Base-by-base conservation (phyloP, 495 filamentous ascomycete genomes). In the Cercophora samala region DNA sequence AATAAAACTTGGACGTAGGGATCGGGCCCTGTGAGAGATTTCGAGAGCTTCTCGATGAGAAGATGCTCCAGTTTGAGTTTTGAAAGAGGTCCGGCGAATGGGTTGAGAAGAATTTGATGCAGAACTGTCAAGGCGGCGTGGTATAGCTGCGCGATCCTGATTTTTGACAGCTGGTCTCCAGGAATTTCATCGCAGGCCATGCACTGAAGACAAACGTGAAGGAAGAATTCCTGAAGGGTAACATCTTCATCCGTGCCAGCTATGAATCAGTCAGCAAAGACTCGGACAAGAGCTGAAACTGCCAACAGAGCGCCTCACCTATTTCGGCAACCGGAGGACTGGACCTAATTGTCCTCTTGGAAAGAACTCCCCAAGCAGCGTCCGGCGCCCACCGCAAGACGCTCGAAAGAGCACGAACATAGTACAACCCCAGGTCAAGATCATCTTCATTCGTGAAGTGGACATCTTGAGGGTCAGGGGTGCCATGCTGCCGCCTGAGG, bases 401-500 rank as follows among this genome's bases (percentile, higher is more conserved):
- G 68, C 91, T 91, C 18, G 88, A 89, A 0, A 95, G 76, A 2
- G 89, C 90, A 68, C 87, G 87, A 18, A 97, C 75, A 70, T 95
- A 89, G 74, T 97, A 96, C 15, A 89, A 79, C 66, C 86, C 91
- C 63, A 93, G 82, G 66, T 89, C 89, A 54, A 92, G 82, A 70
- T 95, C 91, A 69, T 92, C 88, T 32, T 85, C 81, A 52, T 74
- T 74, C 4, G 71, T 67, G 66, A 79, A 80, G 9, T 58, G 67
- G 21, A 62, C 21, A 9, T 59, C 29, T 26, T 63, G 51, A 25
- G 65, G 32, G 18, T 64, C 62, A 23, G 60, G 9, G 18, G 62
- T 5, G 21, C n/a, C 26, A 19, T 54, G 62, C 24, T 74, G 72
- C 32, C 82, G 72, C 56, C 80, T 72, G n/a, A 89, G 75, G 72